Evolutionary conservation across 306 rosid genomes (phyloP), one percentile per base, ranked within the genome.

Genomic region (Prunus padus): DNA sequence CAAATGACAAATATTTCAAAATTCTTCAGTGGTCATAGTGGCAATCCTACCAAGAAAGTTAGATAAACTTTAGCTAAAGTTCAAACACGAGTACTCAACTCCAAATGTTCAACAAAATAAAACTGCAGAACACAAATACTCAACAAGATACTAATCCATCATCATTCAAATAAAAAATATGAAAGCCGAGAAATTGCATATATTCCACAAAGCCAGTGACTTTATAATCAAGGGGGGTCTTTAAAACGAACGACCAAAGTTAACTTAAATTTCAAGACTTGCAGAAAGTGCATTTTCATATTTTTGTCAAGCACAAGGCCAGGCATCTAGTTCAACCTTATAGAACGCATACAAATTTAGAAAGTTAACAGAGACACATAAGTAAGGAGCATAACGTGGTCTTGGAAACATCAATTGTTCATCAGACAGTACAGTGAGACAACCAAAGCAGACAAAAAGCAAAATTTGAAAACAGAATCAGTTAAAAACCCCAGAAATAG

Each of bases 211-310:
- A 73, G 15, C 66, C 59, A 26, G 10, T 45, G 45, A 73, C 47
- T 28, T 72, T 73, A 45, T 16, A 20, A 4, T 15, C 56, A 42
- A 60, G 11, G 45, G 45, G 77, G 69, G 69, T 37, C 33, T 19
- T 47, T 15, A 4, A 20, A 51, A 45, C 14, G 10, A 51, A 45
- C 14, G 10, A 40, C 14, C 61, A 54, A 26, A 71, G 23, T 12
- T 51, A 62, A 40, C 77, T 72, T 2, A 79, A 79, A 71, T 44
- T 72, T 44, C 40, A 56, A 45, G 51, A 55, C 67, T 46, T 22
- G 3, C 55, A 11, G 19, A 23, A 7, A 25, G 66, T 76, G 4
- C 65, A 67, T 22, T 15, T 40, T 42, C 44, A 51, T 33, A 40
- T 33, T 54, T 18, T 14, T 3, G 28, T 65, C 12, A 8, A 75